Percentiles rank a stretch among this genome's conserved stretches.
phyloP scores from a whole-genome alignment of 2,329 filamentous ascomycete species.

The Allantophomopsis lycopodina region DNA sequence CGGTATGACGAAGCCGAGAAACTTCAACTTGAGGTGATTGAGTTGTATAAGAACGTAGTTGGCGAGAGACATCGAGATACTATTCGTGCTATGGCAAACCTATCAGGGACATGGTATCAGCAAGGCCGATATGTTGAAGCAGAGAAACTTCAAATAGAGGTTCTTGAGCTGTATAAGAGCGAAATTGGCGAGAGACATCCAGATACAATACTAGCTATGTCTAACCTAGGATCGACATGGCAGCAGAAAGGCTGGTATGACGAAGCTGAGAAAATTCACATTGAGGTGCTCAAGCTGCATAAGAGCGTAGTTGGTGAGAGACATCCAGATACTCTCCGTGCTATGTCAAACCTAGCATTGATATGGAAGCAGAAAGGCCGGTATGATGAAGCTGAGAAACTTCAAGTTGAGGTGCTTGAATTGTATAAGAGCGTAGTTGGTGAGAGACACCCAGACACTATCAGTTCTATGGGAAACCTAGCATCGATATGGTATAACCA shows the following conservation, averaged over 20 bases:
- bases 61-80: too few species aligned
- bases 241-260: neutral
- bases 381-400: conserved; percentile 12
- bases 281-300: too few species aligned
- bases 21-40: neutral
- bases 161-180: too few species aligned
- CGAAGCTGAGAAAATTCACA: neutral
- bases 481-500: neutral
- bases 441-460: neutral
- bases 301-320: too few species aligned
- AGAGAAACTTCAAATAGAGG: neutral
- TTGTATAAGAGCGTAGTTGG: neutral
- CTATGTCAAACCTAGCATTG: too few species aligned
- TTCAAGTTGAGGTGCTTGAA: conserved; percentile 6
- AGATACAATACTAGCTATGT: too few species aligned
- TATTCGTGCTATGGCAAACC: too few species aligned
- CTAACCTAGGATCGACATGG: neutral
- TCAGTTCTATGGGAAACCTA: neutral
- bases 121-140: neutral
- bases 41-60: too few species aligned
- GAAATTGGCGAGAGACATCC: too few species aligned
- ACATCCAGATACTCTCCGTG: too few species aligned
- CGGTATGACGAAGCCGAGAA: neutral
- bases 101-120: neutral
- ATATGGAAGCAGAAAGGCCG: conserved; percentile 11